Evolutionary conservation across 257 asterid species (phyloP).

Genomic region (Anisodus acutangulus): DNA sequence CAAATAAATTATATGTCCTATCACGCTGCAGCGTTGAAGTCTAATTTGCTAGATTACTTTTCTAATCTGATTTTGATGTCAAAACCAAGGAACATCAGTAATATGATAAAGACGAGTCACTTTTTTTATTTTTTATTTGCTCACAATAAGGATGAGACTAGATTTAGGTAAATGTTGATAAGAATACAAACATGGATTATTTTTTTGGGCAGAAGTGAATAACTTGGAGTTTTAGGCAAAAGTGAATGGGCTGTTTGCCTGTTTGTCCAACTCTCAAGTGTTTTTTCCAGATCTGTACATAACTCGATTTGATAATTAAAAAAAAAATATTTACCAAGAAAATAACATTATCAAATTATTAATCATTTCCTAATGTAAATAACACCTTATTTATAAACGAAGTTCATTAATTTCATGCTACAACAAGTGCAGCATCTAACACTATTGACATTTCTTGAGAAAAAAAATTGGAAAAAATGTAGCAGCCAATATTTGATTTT

Average conservation of each 20-base stretch:
- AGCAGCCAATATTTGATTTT: neutral
- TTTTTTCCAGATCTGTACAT: neutral
- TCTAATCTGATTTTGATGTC: constrained; percentile 12
- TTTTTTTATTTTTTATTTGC: neutral
- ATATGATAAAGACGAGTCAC: constrained; percentile 1
- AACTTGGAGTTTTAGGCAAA: neutral
- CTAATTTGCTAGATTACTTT: neutral
- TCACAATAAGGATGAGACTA: neutral
- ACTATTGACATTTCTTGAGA: neutral
- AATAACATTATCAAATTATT: neutral
- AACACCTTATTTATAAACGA: neutral
- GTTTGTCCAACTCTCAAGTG: neutral
- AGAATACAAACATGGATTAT: neutral
- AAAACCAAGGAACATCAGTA: neutral
- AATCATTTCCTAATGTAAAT: neutral
- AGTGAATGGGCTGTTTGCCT: constrained; percentile 5
- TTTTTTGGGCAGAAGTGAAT: neutral
- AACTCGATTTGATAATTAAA: neutral
- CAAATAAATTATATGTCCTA: too few species aligned
- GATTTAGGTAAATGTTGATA: constrained; percentile 13
- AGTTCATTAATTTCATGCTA: neutral
- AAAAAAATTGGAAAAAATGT: neutral
- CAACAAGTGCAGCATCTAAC: neutral
- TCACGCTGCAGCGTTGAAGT: neutral
- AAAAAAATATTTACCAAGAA: neutral